Percentiles rank a stretch among this genome's conserved stretches.
These are phyloP conservation scores for Aureobasidium sp. DNA, from an alignment of 2,329 filamentous ascomycete genomes.

Conservation along the genomic window DNA sequence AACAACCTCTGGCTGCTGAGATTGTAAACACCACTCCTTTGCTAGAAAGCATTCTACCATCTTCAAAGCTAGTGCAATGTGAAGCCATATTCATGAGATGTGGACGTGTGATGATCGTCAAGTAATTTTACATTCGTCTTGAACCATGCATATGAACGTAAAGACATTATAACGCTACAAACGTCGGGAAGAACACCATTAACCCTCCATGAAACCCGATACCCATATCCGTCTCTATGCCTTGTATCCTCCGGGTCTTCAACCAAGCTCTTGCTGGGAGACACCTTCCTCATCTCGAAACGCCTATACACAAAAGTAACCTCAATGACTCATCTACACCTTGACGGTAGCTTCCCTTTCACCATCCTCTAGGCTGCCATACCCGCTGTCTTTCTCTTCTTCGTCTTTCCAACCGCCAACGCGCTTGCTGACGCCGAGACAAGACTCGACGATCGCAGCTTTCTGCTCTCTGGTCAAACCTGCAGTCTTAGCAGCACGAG, in stretches of 20 bases:
- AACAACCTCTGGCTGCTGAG: no score
- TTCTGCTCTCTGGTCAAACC: conserved; percentile 33
- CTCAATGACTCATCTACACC: not conserved
- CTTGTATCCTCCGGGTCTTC: not conserved
- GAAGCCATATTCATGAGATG: no score
- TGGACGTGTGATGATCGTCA: not conserved
- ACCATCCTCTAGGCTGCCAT: conserved; percentile 20
- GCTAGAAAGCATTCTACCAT: no score
- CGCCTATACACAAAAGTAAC: not conserved
- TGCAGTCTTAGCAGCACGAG: conserved; percentile 32
- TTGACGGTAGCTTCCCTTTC: not conserved
- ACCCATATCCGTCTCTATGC: not conserved
- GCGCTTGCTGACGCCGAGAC: conserved; percentile 35
- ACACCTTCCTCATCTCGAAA: not conserved
- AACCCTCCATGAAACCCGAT: not conserved
- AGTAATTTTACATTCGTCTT: not conserved
- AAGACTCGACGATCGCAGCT: conserved; percentile 32
- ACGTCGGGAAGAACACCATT: not conserved
- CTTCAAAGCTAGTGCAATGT: no score
- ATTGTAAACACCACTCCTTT: no score
- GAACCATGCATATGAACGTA: not conserved
- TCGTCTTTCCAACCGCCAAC: conserved; percentile 32
- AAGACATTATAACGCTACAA: not conserved
- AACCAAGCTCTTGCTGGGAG: conserved; percentile 3
- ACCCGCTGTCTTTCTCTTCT: conserved; percentile 24